A percentile compares a stretch with the other conserved stretches of the same genome.
Evolutionary conservation across 176 grass and related monocot species (phyloP).

Genomic region (Oryza brachyantha): DNA sequence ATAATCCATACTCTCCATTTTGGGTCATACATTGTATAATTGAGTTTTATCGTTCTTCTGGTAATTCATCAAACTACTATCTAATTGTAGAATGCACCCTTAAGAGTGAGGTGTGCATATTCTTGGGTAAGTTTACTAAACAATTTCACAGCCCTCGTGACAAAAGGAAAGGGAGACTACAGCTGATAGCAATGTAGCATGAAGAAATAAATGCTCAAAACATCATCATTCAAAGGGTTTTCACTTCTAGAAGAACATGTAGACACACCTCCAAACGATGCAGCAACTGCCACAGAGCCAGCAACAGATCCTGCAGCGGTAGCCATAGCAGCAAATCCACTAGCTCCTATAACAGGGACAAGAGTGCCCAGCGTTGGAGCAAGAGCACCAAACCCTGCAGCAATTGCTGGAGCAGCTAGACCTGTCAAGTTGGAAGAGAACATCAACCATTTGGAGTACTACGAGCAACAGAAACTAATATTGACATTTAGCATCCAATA

Average conservation of each 20-base stretch:
- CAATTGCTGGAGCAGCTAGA: slow-evolving; percentile 96
- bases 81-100: background rate
- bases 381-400: slow-evolving; percentile 87
- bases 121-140: background rate
- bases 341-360: slow-evolving; percentile 86
- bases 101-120: background rate
- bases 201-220: background rate
- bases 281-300: slow-evolving; percentile 89
- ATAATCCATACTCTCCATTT: background rate
- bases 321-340: slow-evolving; percentile 94
- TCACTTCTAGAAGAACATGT: background rate
- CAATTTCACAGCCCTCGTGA: background rate
- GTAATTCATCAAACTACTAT: background rate
- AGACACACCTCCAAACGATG: slow-evolving; percentile 88
- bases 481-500: background rate
- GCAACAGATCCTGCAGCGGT: slow-evolving; percentile 75
- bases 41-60: background rate
- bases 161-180: background rate
- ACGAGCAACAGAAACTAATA: background rate
- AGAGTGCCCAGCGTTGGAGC: slow-evolving; percentile 76
- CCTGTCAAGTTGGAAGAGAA: slow-evolving; percentile 47
- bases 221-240: background rate
- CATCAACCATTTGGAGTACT: background rate
- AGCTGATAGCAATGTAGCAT: background rate
- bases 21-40: background rate